A percentile compares a stretch with the other conserved stretches of the same genome.
These are phyloP conservation scores for Sporothrix brasiliensis DNA, from an alignment of 2,329 filamentous ascomycete species.

Conservation along the genomic window DNA sequence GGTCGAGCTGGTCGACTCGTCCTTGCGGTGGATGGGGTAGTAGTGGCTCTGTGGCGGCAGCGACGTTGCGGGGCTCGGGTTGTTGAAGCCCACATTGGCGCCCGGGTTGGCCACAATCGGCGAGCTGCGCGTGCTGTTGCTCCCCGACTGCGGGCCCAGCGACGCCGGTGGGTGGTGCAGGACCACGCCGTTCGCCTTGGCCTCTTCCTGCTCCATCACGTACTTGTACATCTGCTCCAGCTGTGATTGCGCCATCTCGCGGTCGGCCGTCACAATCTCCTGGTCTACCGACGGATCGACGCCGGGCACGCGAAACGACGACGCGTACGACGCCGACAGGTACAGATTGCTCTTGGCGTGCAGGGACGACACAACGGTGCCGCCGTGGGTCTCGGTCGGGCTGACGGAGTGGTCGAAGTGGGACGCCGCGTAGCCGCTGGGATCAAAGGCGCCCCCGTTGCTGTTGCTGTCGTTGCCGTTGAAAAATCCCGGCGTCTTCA, in stretches of 20 bases:
- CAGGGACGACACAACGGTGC: constrained; percentile 9
- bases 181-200: constrained; percentile 59
- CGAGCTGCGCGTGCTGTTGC: constrained; percentile 1
- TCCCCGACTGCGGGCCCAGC: constrained; percentile 35
- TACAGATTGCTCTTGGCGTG: constrained; percentile 44
- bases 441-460: constrained; percentile 40
- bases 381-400: constrained; percentile 25
- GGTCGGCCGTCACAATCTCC: constrained; percentile 72
- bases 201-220: constrained; percentile 85
- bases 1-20: constrained; percentile 39
- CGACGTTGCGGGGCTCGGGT: neutral
- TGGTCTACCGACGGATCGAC: constrained; percentile 76
- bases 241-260: constrained; percentile 74
- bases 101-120: constrained; percentile 30
- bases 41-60: neutral
- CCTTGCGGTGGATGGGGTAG: constrained; percentile 28
- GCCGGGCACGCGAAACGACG: constrained; percentile 55
- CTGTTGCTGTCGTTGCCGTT: constrained; percentile 40
- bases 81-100: constrained; percentile 18
- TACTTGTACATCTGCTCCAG: constrained; percentile 89
- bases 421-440: constrained; percentile 45
- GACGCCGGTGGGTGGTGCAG: constrained; percentile 51
- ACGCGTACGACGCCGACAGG: constrained; percentile 53
- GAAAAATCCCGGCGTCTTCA: constrained; percentile 42
- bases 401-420: constrained; percentile 40